phyloP scores from a whole-genome alignment of 352 stramenopile species.

The Phytophthora aleatoria region DNA sequence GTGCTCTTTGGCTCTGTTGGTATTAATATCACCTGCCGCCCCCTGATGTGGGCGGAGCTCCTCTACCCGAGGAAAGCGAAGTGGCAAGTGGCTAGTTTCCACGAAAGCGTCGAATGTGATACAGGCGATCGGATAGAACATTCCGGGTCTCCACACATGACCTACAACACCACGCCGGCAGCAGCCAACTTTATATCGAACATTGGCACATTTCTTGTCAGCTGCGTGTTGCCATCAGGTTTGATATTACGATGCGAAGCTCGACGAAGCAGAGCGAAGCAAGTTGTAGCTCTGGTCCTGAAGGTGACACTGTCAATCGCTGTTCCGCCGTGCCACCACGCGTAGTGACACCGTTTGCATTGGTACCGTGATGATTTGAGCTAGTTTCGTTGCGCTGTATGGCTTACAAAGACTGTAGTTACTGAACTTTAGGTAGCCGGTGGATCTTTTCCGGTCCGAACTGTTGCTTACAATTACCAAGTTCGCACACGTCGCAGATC shows the following conservation, averaged over 20 bases:
- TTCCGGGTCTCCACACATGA: slow-evolving; percentile 29
- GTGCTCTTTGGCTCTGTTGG: slow-evolving; percentile 7
- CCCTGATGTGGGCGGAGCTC: slow-evolving; percentile 22
- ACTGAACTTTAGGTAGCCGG: slow-evolving; percentile 27
- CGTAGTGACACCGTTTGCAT: too few relatives aligned
- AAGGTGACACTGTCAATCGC: slow-evolving; percentile 1
- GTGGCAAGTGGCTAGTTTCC: slow-evolving; percentile 11
- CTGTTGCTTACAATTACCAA: neutral
- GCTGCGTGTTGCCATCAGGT: neutral
- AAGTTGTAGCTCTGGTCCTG: slow-evolving; percentile 13
- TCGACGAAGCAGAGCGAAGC: neutral
- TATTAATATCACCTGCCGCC: neutral
- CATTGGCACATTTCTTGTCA: slow-evolving; percentile 19
- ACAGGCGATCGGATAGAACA: slow-evolving; percentile 15
- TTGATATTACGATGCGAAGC: neutral
- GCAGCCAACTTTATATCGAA: slow-evolving; percentile 45
- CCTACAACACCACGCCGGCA: neutral
- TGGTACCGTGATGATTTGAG: slow-evolving; percentile 14
- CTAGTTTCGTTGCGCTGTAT: neutral
- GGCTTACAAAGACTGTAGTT: slow-evolving; percentile 3
- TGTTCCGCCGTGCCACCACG: slow-evolving; percentile 1
- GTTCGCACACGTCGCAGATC: slow-evolving; percentile 32
- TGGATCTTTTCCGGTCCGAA: slow-evolving; percentile 32
- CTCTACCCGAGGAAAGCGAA: neutral
- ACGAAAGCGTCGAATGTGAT: slow-evolving; percentile 16